These are phyloP conservation scores for Arthrobotrys iridis DNA, from an alignment of 2,329 filamentous ascomycete species.

Conservation along the genomic window DNA sequence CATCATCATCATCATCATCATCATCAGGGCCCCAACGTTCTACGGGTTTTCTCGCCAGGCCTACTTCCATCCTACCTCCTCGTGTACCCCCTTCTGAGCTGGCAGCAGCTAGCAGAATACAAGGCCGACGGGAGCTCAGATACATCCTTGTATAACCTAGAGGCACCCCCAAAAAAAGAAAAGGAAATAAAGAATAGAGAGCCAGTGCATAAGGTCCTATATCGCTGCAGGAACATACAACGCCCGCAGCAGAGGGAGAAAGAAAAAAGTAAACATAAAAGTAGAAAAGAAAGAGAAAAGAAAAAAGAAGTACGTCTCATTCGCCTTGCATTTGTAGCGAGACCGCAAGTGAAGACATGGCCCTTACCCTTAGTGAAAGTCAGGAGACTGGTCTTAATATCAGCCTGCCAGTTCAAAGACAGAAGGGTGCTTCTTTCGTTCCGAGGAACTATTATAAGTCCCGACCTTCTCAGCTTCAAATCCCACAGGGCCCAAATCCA, in stretches of 20 bases:
- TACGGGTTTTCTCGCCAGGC: constrained; percentile 13
- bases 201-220: constrained; percentile 7
- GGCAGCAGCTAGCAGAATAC: constrained; percentile 40
- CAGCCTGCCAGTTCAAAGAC: constrained; percentile 10
- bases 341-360: constrained; percentile 35
- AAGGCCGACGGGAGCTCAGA: constrained; percentile 21
- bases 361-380: constrained; percentile 22
- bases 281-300: neutral
- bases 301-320: constrained; percentile 21
- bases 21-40: neutral
- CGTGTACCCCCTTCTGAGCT: constrained; percentile 50
- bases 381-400: constrained; percentile 35
- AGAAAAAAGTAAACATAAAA: neutral
- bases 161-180: constrained; percentile 14
- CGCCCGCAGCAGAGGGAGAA: neutral
- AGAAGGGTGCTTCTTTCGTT: neutral
- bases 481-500: constrained; percentile 36
- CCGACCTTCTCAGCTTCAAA: constrained; percentile 21
- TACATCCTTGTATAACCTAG: constrained; percentile 50
- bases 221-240: constrained; percentile 1
- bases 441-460: constrained; percentile 47
- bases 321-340: constrained; percentile 38
- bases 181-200: constrained; percentile 12
- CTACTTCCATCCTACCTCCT: neutral
- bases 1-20: constrained; percentile 2